Conservation (phyloP, 352 stramenopile species). For the Pythium aquatile region DNA sequence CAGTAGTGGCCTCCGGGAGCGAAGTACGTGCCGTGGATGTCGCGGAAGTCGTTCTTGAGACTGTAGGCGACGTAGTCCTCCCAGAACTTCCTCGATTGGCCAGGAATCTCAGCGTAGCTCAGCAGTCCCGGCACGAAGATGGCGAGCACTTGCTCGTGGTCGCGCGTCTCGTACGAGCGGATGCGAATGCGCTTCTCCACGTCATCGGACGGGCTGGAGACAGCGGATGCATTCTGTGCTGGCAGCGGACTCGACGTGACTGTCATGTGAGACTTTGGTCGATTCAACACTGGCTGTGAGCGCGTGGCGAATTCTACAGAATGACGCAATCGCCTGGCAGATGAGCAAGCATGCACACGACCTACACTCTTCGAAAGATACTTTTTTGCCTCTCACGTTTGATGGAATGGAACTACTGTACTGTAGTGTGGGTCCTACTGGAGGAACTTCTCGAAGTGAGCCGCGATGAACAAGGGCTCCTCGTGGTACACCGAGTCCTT, state of each 20-base stretch:
- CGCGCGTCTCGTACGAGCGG: conserved; percentile 20
- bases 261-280: not conserved
- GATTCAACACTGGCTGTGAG: not conserved
- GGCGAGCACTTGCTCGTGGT: conserved; percentile 15
- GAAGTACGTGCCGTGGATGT: conserved; percentile 44
- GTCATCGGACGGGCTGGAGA: not conserved
- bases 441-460: not conserved
- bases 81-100: not conserved
- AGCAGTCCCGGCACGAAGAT: conserved; percentile 28
- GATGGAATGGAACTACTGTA: too few species aligned
- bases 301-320: too few species aligned
- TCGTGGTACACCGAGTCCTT: not conserved
- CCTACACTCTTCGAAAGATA: not conserved
- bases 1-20: conserved; percentile 20
- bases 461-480: not conserved
- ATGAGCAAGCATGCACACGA: not conserved
- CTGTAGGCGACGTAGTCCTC: conserved; percentile 1
- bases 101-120: conserved; percentile 10
- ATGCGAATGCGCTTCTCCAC: conserved; percentile 7
- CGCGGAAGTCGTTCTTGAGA: conserved; percentile 32
- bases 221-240: not conserved
- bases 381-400: not conserved
- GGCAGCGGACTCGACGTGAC: not conserved
- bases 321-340: not conserved
- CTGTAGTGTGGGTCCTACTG: not conserved